Evolutionary conservation across 2,329 filamentous ascomycete genomes (phyloP).

Genomic region (Didymella keratinophila): DNA sequence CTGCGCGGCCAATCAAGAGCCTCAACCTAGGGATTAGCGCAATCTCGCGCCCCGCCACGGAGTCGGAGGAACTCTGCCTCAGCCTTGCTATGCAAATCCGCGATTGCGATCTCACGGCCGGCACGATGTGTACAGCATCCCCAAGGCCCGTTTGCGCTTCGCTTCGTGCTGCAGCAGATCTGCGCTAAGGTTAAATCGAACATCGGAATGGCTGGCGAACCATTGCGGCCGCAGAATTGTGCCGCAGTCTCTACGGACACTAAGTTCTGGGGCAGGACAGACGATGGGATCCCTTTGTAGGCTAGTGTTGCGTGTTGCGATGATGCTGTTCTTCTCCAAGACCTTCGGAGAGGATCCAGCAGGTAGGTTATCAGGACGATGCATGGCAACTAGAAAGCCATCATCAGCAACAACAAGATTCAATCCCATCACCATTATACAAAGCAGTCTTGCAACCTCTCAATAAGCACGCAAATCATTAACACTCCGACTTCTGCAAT

Average conservation of each 20-base stretch:
- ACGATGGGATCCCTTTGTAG: conserved; percentile 11
- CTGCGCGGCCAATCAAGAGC: conserved; percentile 2
- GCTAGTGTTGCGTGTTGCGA: conserved; percentile 5
- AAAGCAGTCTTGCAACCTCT: not conserved
- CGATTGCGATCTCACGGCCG: conserved; percentile 8
- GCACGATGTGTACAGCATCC: not conserved
- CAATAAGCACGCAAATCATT: too few species aligned
- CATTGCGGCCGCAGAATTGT: not conserved
- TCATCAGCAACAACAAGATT: not conserved
- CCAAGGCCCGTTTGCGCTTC: not conserved
- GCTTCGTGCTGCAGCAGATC: conserved; percentile 8
- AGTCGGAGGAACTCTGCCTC: not conserved
- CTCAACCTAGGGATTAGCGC: not conserved
- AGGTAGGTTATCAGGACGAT: not conserved
- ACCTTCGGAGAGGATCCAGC: not conserved
- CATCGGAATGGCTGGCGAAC: not conserved
- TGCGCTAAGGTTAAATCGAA: not conserved
- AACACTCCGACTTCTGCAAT: not conserved
- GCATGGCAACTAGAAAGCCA: not conserved
- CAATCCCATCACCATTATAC: not conserved
- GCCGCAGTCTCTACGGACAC: not conserved
- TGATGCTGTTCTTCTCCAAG: not conserved
- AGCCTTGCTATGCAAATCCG: not conserved
- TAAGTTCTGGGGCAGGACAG: not conserved
- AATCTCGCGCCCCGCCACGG: not conserved